Evolutionary conservation across 306 rosid genomes (phyloP), one percentile per base, ranked within the genome.

Genomic region (Medicago arabica): DNA sequence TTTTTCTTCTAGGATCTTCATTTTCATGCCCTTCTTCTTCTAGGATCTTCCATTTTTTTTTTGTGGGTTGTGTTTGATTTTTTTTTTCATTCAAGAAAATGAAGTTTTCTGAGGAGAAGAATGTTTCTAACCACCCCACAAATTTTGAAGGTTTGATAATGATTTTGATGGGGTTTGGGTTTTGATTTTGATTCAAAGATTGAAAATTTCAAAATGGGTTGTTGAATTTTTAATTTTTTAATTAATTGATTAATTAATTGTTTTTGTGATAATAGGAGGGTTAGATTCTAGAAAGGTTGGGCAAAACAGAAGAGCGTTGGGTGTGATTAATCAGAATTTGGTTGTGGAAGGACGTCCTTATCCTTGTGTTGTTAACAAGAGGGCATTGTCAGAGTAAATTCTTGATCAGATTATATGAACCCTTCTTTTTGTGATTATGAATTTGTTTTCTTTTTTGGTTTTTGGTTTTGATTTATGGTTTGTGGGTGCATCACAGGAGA

Each of bases 341-440:
- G 85, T 61, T 55, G 34, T 75, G 55, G 88, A 81, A 72, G 84
- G 83, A 49, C 85, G 90, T 77, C 77, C 82, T 10, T 88, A 90
- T 76, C 95, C 96, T 31, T 89, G 97, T 71, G 91, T 92, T 54
- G 89, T 95, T 78, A 90, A 89, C 88, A 95, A 95, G 86, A 90
- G 99, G 79, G 83, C 76, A 3, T 76, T 89, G 61, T 12, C 91
- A 47, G 95, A 83, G 99, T 92, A 92, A 85, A 66, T 75, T 16
- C 57, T 15, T 43, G 46, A 9, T 62, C 23, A 0, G 57, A 51
- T 51, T 18, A 6, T 49, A 51, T 51, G 1, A 1, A 40, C 44
- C 11, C 11, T 40, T 40, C 44, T 40, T 40, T 71, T 59, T 59
- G 31, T 23, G 17, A 1, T 61, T 44, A n/a, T 19, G 54, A 64